Evolutionary conservation across 2,329 filamentous ascomycete genomes (phyloP), one percentile per base, ranked within the genome.

Genomic region (Aspergillus sp.): DNA sequence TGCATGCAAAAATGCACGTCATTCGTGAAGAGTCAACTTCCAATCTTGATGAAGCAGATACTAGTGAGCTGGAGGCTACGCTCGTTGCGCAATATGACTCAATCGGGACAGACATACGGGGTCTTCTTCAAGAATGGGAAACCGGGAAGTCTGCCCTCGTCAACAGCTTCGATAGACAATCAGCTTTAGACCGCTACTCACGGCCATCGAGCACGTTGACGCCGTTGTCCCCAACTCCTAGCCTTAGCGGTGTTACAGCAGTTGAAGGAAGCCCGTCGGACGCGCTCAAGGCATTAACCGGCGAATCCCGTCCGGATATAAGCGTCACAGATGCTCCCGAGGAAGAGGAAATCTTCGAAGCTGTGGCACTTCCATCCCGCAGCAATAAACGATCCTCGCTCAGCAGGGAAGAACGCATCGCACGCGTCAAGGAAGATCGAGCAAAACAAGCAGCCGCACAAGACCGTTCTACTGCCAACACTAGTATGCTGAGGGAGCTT

Each of bases 1-100:
- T 98, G 43, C 91, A 97, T 68, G 93, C 93, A 32, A 98, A 97
- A 68, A 83, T 98, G 73, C 90, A 94, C 51, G 77, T 98, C 6
- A 73, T 97, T 47, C 83, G 89, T 44, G 93, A 98, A 66, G 90
- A 96, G 66, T 94, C 90, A 0, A 88, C 88, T 61, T 81, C 81
- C 51, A 83, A 83, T 39, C 70, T 95, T 23, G 87, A 95, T 60
- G 83, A 85, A 57, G 83, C 86, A 33, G 81, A 72, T 52, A 65
- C 75, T 4, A 81, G 82, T 3, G 87, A 95, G 55, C 78, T 95
- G 13, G 88, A 87, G 0, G 80, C 84, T 0, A 84, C 83, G 53
- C 77, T 97, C 35, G 84, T 95, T 77, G 73, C 83, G 19, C 93
- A 97, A 61, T 98, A 97, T 67, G 93, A 98, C 48, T 91, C 90